Conservation (phyloP, 2,329 filamentous ascomycete genomes). For the Aphanocladium album region DNA sequence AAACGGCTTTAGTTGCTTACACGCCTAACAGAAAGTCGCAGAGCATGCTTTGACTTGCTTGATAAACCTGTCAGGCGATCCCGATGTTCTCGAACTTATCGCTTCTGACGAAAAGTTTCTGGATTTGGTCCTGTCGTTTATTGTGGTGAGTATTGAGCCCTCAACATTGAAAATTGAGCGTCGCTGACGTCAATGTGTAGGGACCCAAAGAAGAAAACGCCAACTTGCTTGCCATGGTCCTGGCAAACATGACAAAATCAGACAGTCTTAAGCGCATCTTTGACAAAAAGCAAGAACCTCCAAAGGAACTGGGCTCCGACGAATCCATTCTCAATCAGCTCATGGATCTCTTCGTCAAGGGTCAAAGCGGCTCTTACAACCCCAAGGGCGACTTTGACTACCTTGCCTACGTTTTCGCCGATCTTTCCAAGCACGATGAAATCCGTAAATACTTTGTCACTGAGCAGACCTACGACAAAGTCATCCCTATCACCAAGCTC, state of each 20-base stretch:
- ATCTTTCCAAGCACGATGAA: conserved; percentile 76
- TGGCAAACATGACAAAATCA: conserved; percentile 86
- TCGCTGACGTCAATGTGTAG: conserved; percentile 32
- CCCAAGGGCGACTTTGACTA: conserved; percentile 85
- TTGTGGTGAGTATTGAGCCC: conserved; percentile 57
- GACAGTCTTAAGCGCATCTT: conserved; percentile 67
- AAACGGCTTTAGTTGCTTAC: conserved; percentile 4
- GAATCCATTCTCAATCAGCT: conserved; percentile 79
- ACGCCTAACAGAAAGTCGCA: conserved; percentile 76
- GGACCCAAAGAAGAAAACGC: conserved; percentile 72
- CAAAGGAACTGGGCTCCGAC: conserved; percentile 66
- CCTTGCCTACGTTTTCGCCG: conserved; percentile 88
- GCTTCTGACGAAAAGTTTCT: conserved; percentile 78
- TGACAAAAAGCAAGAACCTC: conserved; percentile 60
- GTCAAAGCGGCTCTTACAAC: conserved; percentile 77
- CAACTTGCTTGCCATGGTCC: conserved; percentile 81
- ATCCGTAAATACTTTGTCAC: conserved; percentile 71
- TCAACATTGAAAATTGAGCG: not conserved
- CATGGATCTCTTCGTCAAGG: conserved; percentile 94
- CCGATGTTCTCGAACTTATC: conserved; percentile 66
- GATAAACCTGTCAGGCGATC: conserved; percentile 76
- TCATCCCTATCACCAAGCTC: conserved; percentile 88
- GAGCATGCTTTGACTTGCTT: conserved; percentile 89
- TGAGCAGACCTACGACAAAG: conserved; percentile 68
- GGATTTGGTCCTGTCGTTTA: conserved; percentile 63